Evolutionary conservation across 306 rosid species (phyloP).

Genomic region (Malus sieversii): DNA sequence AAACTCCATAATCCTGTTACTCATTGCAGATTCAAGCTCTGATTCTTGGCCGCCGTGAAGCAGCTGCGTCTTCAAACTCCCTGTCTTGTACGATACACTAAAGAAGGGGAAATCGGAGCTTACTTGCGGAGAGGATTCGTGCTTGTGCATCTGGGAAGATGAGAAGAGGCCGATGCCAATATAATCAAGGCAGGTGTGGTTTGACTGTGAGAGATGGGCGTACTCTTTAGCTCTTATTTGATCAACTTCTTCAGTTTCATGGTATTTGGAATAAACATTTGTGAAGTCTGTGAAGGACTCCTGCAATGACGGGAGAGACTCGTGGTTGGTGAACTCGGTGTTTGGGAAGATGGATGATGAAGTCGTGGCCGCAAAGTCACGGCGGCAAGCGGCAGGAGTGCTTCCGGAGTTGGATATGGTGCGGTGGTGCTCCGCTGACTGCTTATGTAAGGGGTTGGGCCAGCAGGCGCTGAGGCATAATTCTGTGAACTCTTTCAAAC

Average conservation of each 20-base stretch:
- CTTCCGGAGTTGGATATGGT: constrained; percentile 29
- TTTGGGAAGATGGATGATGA: constrained; percentile 65
- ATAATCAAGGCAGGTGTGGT: constrained; percentile 74
- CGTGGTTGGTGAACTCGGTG: constrained; percentile 74
- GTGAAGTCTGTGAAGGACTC: constrained; percentile 62
- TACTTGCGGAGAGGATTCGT: constrained; percentile 24
- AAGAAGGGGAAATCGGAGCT: constrained; percentile 58
- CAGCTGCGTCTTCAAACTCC: constrained; percentile 54
- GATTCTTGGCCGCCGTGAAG: constrained; percentile 68
- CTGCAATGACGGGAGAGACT: constrained; percentile 63
- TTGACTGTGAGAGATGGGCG: constrained; percentile 48
- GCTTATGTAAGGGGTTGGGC: constrained; percentile 39
- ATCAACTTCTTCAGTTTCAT: constrained; percentile 54
- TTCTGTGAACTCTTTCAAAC: constrained; percentile 40
- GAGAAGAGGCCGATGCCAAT: constrained; percentile 93
- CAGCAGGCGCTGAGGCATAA: constrained; percentile 57
- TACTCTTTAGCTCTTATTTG: constrained; percentile 60
- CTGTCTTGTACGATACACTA: constrained; percentile 54
- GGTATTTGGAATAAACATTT: constrained; percentile 58
- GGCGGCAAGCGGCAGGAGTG: constrained; percentile 57
- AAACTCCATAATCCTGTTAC: constrained; percentile 56
- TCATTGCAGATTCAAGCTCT: constrained; percentile 60
- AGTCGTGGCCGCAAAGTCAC: constrained; percentile 48
- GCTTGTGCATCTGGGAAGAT: constrained; percentile 50
- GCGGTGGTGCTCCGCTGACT: constrained; percentile 22